Conservation (phyloP, 768 basidiomycete genomes). For the Serendipita vermifera region DNA sequence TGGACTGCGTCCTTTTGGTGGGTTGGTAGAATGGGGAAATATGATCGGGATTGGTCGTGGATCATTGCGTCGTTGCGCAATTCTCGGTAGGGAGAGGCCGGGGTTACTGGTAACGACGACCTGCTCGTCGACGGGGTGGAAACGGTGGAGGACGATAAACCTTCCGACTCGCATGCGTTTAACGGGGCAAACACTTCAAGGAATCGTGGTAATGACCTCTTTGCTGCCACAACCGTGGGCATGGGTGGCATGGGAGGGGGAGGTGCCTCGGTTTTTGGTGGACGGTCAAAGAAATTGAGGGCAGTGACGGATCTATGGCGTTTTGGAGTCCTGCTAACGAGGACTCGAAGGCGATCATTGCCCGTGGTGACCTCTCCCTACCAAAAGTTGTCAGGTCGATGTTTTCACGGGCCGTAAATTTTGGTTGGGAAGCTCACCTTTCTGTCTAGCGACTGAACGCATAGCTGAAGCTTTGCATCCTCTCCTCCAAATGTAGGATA, state of each 20-base stretch:
- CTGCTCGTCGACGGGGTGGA: conserved; percentile 3
- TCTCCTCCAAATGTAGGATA: conserved; percentile 6
- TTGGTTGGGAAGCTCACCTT: neutral
- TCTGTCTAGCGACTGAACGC: neutral
- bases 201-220: neutral
- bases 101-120: neutral
- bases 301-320: conserved; percentile 4
- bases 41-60: neutral
- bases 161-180: neutral
- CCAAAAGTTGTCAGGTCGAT: neutral
- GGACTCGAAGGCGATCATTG: neutral
- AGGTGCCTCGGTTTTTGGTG: neutral
- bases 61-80: neutral
- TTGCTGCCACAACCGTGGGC: neutral
- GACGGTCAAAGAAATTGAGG: conserved; percentile 1
- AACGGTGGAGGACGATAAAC: neutral
- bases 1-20: neutral
- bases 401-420: neutral
- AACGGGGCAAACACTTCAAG: conserved; percentile 1
- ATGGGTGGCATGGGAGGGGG: neutral
- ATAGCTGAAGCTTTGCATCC: neutral
- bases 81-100: neutral
- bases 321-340: conserved; percentile 1
- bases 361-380: neutral
- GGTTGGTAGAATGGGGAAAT: neutral